Evolutionary conservation across 2,329 filamentous ascomycete genomes (phyloP).

Genomic region (Raffaelea albimanens): DNA sequence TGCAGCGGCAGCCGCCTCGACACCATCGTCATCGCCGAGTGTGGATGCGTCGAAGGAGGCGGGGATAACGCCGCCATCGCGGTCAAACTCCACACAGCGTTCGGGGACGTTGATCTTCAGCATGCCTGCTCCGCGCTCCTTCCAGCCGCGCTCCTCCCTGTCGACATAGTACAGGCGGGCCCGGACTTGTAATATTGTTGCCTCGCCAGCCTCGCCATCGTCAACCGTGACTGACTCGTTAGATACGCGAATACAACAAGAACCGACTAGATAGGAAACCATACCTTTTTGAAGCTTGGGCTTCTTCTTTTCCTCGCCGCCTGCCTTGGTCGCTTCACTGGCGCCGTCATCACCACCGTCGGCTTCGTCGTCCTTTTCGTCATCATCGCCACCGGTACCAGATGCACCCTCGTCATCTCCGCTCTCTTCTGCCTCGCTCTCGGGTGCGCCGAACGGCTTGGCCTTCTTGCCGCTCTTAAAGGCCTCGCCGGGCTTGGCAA

Average conservation of each 20-base stretch:
- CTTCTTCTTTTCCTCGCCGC: conserved; percentile 53
- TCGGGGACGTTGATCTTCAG: conserved; percentile 74
- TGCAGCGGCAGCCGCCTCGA: conserved; percentile 8
- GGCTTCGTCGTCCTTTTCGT: conserved; percentile 30
- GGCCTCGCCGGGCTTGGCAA: conserved; percentile 53
- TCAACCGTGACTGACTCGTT: conserved; percentile 54
- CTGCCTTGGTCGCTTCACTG: conserved; percentile 19
- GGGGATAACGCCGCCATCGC: conserved; percentile 22
- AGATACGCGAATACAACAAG: no score
- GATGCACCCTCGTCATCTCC: conserved; percentile 22
- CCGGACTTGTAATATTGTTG: conserved; percentile 48
- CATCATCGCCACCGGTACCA: conserved; percentile 25
- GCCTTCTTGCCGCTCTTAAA: conserved; percentile 50
- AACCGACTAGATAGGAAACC: conserved; percentile 21
- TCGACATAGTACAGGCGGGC: conserved; percentile 80
- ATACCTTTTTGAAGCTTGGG: conserved; percentile 60
- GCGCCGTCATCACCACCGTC: conserved; percentile 34
- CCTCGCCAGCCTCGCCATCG: conserved; percentile 79
- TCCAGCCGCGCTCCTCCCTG: conserved; percentile 64
- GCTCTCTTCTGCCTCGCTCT: conserved; percentile 49
- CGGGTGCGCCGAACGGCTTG: conserved; percentile 70
- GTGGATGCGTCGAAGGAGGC: conserved; percentile 15
- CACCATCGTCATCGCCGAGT: conserved; percentile 12
- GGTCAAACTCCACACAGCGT: conserved; percentile 42
- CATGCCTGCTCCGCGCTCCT: conserved; percentile 76